phyloP scores from a whole-genome alignment of 2,329 filamentous ascomycete species.

The Monilinia fructicola region DNA sequence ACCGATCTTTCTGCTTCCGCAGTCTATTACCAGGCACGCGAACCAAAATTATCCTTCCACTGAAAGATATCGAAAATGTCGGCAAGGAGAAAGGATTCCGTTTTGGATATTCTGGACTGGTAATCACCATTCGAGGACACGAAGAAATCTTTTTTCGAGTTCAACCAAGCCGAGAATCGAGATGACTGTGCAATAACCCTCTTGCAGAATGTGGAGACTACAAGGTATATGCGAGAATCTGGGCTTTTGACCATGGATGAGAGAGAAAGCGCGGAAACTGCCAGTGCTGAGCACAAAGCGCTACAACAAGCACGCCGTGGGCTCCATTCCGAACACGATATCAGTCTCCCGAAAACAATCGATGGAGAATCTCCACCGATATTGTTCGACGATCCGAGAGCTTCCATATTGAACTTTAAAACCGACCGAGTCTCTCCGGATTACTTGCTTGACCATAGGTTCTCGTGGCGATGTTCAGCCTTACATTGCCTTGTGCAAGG shows the following conservation, averaged over 20 bases:
- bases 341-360: constrained; percentile 50
- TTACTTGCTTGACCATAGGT: constrained; percentile 94
- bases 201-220: constrained; percentile 71
- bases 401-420: constrained; percentile 93
- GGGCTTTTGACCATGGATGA: constrained; percentile 67
- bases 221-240: constrained; percentile 69
- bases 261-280: constrained; percentile 67
- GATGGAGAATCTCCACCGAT: constrained; percentile 68
- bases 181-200: constrained; percentile 88
- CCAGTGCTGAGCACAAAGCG: constrained; percentile 77
- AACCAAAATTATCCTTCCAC: constrained; percentile 87
- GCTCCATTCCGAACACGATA: constrained; percentile 52
- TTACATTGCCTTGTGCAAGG: constrained; percentile 94
- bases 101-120: constrained; percentile 85
- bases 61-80: constrained; percentile 89
- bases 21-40: constrained; percentile 85
- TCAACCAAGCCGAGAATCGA: constrained; percentile 70
- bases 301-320: constrained; percentile 70
- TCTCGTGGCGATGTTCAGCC: constrained; percentile 95
- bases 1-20: constrained; percentile 86
- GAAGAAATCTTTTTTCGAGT: constrained; percentile 97
- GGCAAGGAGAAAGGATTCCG: constrained; percentile 95
- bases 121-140: constrained; percentile 88
- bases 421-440: constrained; percentile 71
- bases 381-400: constrained; percentile 83